A percentile compares a stretch with the other conserved stretches of the same genome.
phyloP scores from a whole-genome alignment of 2,329 filamentous ascomycete species.

The Emericellopsis cladophorae region DNA sequence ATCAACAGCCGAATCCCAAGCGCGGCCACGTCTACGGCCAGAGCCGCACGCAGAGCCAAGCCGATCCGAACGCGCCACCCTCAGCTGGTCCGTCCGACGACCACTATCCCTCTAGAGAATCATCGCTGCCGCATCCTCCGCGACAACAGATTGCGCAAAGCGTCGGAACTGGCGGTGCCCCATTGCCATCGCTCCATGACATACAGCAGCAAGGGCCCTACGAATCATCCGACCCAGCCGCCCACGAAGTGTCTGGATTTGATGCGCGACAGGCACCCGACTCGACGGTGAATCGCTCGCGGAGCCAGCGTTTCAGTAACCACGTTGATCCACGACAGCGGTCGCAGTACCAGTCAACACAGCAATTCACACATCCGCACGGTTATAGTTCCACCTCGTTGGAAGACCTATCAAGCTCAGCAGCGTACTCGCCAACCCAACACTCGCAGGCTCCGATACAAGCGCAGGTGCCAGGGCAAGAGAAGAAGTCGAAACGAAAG shows the following conservation, averaged over 20 bases:
- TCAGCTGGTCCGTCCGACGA: conserved; percentile 4
- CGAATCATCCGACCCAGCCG: conserved; percentile 10
- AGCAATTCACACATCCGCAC: conserved; percentile 12
- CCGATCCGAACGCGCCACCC: conserved; percentile 5
- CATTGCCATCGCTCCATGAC: conserved; percentile 7
- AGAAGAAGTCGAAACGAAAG: conserved; percentile 39
- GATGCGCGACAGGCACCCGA: conserved; percentile 25
- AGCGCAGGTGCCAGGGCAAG: conserved; percentile 15
- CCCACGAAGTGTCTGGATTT: conserved; percentile 12
- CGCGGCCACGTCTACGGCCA: background rate
- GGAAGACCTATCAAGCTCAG: conserved; percentile 23
- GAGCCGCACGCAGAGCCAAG: conserved; percentile 4
- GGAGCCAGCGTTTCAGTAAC: conserved; percentile 35
- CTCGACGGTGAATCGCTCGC: conserved; percentile 32
- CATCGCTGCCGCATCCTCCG: background rate
- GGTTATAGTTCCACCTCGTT: conserved; percentile 23
- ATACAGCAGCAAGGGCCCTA: conserved; percentile 7
- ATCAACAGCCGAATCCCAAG: conserved; percentile 1
- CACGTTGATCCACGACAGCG: conserved; percentile 11
- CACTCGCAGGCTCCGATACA: conserved; percentile 9
- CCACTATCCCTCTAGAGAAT: conserved; percentile 3
- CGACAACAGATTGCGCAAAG: background rate
- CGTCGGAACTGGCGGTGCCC: conserved; percentile 1
- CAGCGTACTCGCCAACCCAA: conserved; percentile 1
- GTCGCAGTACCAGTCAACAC: conserved; percentile 3